Percentiles rank a stretch among this genome's conserved stretches.
phyloP scores from a whole-genome alignment of 257 asterid genomes.

The Primulina eburnea region DNA sequence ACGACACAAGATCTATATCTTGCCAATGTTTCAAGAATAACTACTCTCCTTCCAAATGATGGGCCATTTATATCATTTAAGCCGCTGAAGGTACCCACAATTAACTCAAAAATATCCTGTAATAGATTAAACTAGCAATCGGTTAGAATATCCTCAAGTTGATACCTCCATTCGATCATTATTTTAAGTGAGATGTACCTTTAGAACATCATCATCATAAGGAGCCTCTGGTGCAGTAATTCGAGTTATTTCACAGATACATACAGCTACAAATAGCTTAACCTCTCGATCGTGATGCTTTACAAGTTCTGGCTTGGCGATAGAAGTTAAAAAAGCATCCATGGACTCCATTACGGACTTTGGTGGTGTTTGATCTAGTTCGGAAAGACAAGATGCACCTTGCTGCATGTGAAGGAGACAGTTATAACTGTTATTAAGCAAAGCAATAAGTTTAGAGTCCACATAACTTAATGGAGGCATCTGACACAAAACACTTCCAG shows the following conservation, averaged over 20 bases:
- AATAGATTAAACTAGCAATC: slow-evolving; percentile 30
- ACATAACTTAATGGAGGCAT: slow-evolving; percentile 21
- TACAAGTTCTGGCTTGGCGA: slow-evolving; percentile 80
- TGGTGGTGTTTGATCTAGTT: slow-evolving; percentile 87
- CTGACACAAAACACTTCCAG: slow-evolving; percentile 13
- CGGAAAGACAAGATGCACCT: slow-evolving; percentile 75
- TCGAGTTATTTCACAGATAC: slow-evolving; percentile 94
- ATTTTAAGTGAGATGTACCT: slow-evolving; percentile 49
- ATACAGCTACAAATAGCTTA: slow-evolving; percentile 86
- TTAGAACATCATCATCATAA: slow-evolving; percentile 71
- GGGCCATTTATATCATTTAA: slow-evolving; percentile 72
- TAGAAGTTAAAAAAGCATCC: slow-evolving; percentile 74
- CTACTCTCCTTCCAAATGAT: slow-evolving; percentile 85
- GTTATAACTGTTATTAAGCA: slow-evolving; percentile 17
- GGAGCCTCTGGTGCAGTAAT: slow-evolving; percentile 99
- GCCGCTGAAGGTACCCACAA: slow-evolving; percentile 87
- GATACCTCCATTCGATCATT: slow-evolving; percentile 18
- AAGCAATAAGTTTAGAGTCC: slow-evolving; percentile 22
- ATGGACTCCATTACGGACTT: slow-evolving; percentile 68
- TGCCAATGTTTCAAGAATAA: slow-evolving; percentile 90
- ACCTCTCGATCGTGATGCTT: slow-evolving; percentile 94
- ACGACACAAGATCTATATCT: slow-evolving; percentile 92
- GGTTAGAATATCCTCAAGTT: slow-evolving; percentile 24
- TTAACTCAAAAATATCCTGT: slow-evolving; percentile 88
- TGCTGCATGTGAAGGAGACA: slow-evolving; percentile 59